Evolutionary conservation across 2,329 filamentous ascomycete species (phyloP).

Genomic region (Stagonosporopsis cucurbitacearum): DNA sequence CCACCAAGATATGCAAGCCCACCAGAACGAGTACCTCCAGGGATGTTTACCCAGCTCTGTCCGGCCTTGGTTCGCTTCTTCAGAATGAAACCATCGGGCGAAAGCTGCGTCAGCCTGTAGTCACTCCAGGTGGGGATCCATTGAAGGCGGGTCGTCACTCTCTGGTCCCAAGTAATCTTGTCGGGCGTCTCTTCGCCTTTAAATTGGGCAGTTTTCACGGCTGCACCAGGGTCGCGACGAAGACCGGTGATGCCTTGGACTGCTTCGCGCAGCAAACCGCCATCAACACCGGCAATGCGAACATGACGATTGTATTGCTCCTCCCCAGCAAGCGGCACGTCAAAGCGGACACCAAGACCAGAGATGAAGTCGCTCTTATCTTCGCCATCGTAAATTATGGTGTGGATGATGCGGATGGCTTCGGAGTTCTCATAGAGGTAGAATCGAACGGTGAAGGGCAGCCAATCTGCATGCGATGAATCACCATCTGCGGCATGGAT

Average conservation of each 20-base stretch:
- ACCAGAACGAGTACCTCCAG: constrained; percentile 61
- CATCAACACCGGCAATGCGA: constrained; percentile 61
- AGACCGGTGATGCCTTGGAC: constrained; percentile 67
- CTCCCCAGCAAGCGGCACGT: constrained; percentile 61
- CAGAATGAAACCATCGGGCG: constrained; percentile 65
- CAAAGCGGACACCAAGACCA: constrained; percentile 62
- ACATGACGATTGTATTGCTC: constrained; percentile 66
- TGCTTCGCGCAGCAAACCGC: constrained; percentile 63
- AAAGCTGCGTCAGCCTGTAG: constrained; percentile 64
- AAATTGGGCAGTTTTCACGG: constrained; percentile 59
- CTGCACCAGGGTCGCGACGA: constrained; percentile 60
- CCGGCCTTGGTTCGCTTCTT: constrained; percentile 66
- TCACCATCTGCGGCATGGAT: constrained; percentile 41
- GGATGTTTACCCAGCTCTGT: constrained; percentile 65
- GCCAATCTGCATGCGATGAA: constrained; percentile 54
- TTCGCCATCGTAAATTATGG: constrained; percentile 62
- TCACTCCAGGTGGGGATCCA: constrained; percentile 67
- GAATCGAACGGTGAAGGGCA: constrained; percentile 63
- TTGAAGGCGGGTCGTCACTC: constrained; percentile 56
- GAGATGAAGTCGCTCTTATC: constrained; percentile 59
- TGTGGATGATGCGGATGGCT: constrained; percentile 62
- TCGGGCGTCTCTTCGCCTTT: constrained; percentile 56
- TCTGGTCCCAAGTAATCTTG: constrained; percentile 55
- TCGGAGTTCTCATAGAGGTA: constrained; percentile 66
- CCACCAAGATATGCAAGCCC: constrained; percentile 67